Base-by-base conservation (phyloP, 352 stramenopile genomes). In the Bremia lactucae region DNA sequence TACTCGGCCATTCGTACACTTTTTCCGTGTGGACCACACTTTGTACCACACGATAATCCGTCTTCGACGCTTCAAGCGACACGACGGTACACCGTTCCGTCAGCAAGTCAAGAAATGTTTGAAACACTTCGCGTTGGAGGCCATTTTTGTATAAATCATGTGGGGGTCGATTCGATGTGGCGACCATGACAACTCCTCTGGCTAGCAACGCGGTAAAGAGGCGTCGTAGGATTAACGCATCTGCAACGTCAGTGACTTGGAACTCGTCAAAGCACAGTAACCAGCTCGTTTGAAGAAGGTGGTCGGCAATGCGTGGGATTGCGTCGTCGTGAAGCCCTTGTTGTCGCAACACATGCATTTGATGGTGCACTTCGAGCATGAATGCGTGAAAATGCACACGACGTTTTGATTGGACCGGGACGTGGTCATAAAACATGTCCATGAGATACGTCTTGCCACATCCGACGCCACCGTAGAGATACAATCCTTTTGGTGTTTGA, bases 221-320 rank as follows among this genome's bases (percentile, higher is more conserved):
- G 33, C 91, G 76, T 3, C 70, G 67, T 28, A 98, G 59, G 40
- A 99, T 98, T 28, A 98, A 58, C 28, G 96, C 96, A 66, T 98
- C 94, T 0, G 89, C 94, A 35, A 99, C 87, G 61, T 98, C 95
- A 3, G 89, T 98, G 23, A 97, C 87, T 69, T 98, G 94, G 48
- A 99, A 98, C 73, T 99, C 96, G 62, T 99, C 96, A 56, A 99
- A 97, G 71, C 92, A 98, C 4, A 99, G 65, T 21, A 99, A 52
- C 51, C 85, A 94, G 20, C 81, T 83, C 47, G 88, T 75, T 29
- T 67, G 21, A 21, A 95, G 62, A 6, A 98, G 47, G 40, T 97
- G 72, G 37, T 83, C 52, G 7, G 84, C 78, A 38, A 98, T 80
- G 41, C 83, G 68, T 45, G 76, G 74, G 36, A 91, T 89, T 13